Base-by-base conservation (phyloP, 1,284 basidiomycete species). In the Sporisorium graminicola region DNA sequence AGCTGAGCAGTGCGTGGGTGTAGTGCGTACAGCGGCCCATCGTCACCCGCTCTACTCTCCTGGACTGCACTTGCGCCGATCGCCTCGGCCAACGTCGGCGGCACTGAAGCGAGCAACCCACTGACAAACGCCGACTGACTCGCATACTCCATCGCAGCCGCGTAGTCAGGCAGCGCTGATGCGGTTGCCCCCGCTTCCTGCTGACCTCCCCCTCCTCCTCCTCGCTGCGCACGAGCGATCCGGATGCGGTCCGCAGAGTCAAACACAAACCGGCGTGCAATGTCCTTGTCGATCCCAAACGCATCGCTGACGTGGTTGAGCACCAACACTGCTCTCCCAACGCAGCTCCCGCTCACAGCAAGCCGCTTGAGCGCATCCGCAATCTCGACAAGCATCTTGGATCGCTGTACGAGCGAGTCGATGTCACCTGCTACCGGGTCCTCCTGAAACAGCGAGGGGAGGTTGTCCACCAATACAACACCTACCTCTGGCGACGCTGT, bases 271-370 rank as follows among this genome's bases (percentile, higher is more conserved):
- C 66, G 63, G 7, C 59, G 59, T 18, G 74, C 74, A 4, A 71
- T 44, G 6, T 69, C 67, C 33, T 68, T 65, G n/a, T 79, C 79
- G 3, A 51, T 37, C 0, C 68, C 79, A 53, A 82, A 82, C 1
- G 77, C 79, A 26, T 82, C 81, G 35, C 69, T 76, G 16, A 82
- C 81, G 52, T 82, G 81, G 51, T 82, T 82, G 55, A 74, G 43
- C 7, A 81, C 75, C 6, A 82, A 14, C 16, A 81, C 74, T 2
- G 65, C 76, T 5, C 63, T 14, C 0, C 59, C 55, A 1, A 44
- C 20, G 3, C 47, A 37, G 1, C 6, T 24, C 7, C 22, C 27
- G 16, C 22, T 18, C 2, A 33, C 50, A 31, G 72, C 68, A 14
- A 80, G 49, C 0, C 66, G 65, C 24, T 77, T 75, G 16, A 81